Base-by-base conservation (phyloP, 257 asterid genomes). In the Petrea volubilis region DNA sequence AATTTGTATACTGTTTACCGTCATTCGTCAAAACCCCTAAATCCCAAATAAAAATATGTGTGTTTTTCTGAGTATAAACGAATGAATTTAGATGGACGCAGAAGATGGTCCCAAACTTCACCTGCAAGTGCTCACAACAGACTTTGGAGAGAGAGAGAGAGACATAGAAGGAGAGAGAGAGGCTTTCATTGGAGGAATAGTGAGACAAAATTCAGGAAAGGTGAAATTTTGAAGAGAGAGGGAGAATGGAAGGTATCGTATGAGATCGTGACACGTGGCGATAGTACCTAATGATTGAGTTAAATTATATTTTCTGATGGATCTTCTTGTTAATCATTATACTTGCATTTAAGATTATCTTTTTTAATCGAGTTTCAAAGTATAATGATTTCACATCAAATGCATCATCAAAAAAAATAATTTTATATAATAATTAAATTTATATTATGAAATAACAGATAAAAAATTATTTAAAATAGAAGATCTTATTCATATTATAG, bases 41-140 rank as follows among this genome's bases (percentile, higher is more conserved):
- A 53, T 44, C 52, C 76, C 56, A 17, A 38, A 50, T 31, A 43
- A 31, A 18, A 8, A 43, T 20, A 29, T 11, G 44, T 53, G 8
- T 24, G 58, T n/a, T 12, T 38, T 21, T 62, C 36, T 2, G 20
- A 27, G 27, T 9, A 8, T 1, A 46, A 2, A 10, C 24, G 44
- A 24, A 62, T 10, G 28, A 4, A 57, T 44, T 56, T 57, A 20
- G 24, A 50, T 5, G 33, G 43, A 67, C 20, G 44, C 13, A 58
- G 44, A 55, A 41, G n/a, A n/a, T n/a, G 58, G 53, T 23, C 24
- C 25, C 62, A 34, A 8, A 6, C 67, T 44, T 70, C 68, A 62
- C 76, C 80, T 52, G 79, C 65, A 14, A 64, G 28, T 64, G 77
- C 77, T 28, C 31, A 14, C 52, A 18, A 21, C 53, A 11, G 14